A percentile compares a stretch with the other conserved stretches of the same genome.
Evolutionary conservation across 2,329 filamentous ascomycete genomes (phyloP).

Genomic region (Sordariomycetes sp.): DNA sequence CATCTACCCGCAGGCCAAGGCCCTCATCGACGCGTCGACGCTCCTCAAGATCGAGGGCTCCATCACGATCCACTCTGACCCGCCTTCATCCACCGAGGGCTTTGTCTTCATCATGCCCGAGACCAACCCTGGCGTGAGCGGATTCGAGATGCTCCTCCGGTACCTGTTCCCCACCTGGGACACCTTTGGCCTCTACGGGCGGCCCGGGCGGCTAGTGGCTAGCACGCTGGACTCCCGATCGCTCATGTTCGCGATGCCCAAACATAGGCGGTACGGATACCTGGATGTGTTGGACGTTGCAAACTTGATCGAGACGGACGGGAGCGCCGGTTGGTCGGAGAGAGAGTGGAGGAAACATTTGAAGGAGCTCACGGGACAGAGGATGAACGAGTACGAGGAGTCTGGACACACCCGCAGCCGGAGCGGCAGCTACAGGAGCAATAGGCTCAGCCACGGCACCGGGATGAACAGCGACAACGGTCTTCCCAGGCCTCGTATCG

Average conservation of each 20-base stretch:
- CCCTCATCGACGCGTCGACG: conserved; percentile 86
- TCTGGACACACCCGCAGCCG: conserved; percentile 29
- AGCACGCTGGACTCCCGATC: conserved; percentile 79
- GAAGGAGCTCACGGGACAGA: conserved; percentile 73
- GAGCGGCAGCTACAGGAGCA: conserved; percentile 44
- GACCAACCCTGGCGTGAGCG: conserved; percentile 76
- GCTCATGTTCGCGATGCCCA: conserved; percentile 97
- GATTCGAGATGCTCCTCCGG: conserved; percentile 89
- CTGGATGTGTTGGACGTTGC: conserved; percentile 80
- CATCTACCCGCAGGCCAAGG: conserved; percentile 89
- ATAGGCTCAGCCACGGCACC: conserved; percentile 32
- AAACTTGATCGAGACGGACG: conserved; percentile 63
- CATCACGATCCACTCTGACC: conserved; percentile 73
- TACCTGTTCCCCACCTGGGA: conserved; percentile 93
- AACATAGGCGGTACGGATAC: conserved; percentile 77
- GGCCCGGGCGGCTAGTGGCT: conserved; percentile 73
- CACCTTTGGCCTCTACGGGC: conserved; percentile 80
- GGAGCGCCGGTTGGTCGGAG: conserved; percentile 66
- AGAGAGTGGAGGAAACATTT: conserved; percentile 79
- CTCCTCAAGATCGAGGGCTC: conserved; percentile 86
- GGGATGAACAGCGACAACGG: conserved; percentile 20
- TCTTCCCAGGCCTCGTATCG: conserved; percentile 27
- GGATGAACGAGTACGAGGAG: conserved; percentile 56
- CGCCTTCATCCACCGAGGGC: conserved; percentile 69
- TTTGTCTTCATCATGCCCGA: conserved; percentile 99